A percentile compares a stretch with the other conserved stretches of the same genome.
These are phyloP conservation scores for Naganishia albida DNA, from an alignment of 1,284 basidiomycete genomes.

Conservation along the genomic window DNA sequence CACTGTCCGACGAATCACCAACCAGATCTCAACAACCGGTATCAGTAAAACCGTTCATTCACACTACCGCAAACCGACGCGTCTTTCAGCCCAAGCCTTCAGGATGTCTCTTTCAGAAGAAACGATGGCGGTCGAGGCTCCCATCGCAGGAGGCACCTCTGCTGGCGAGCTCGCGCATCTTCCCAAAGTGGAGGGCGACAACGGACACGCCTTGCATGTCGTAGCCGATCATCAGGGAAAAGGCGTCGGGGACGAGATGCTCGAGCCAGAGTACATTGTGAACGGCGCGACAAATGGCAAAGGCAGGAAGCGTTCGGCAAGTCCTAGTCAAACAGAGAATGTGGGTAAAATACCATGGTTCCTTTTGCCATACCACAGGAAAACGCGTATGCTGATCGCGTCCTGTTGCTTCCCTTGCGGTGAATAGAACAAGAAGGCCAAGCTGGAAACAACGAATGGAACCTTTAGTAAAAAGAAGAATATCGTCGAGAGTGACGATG, in stretches of 20 bases:
- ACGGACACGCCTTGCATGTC: conserved; percentile 17
- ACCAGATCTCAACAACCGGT: not conserved
- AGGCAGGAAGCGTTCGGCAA: conserved; percentile 27
- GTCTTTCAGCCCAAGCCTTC: not conserved
- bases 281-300: conserved; percentile 19
- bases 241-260: conserved; percentile 23
- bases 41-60: not conserved
- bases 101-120: conserved; percentile 18
- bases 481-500: conserved; percentile 28
- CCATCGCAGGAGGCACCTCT: conserved; percentile 16
- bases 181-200: conserved; percentile 20
- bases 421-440: conserved; percentile 23
- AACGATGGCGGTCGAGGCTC: conserved; percentile 32
- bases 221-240: conserved; percentile 21
- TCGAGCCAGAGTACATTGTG: conserved; percentile 14
- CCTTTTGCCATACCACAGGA: not conserved
- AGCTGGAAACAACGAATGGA: conserved; percentile 3
- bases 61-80: not conserved
- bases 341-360: conserved; percentile 11
- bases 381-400: conserved; percentile 1
- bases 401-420: not conserved
- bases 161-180: conserved; percentile 23
- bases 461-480: conserved; percentile 27
- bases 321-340: conserved; percentile 12
- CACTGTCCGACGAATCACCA: conserved; percentile 7